A percentile compares a stretch with the other conserved stretches of the same genome.
Conservation (phyloP, 768 basidiomycete genomes). For the Daedaleopsis sinensis region DNA sequence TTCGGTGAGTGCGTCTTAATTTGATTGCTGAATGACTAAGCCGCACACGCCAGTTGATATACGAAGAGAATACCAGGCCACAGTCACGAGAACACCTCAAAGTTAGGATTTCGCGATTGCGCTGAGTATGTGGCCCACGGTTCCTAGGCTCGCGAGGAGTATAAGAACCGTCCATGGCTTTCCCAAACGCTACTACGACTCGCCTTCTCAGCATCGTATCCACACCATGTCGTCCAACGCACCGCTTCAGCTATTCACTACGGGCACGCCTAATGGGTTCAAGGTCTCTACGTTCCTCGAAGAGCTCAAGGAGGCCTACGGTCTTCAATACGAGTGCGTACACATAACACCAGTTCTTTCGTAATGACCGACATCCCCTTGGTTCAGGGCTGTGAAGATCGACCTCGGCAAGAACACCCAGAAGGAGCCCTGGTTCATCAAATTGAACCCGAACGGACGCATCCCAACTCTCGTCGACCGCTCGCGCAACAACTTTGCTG, state of each 20-base stretch:
- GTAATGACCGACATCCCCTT: not conserved
- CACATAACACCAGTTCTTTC: not conserved
- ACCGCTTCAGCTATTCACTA: slow-evolving; percentile 33
- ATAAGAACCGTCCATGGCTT: not conserved
- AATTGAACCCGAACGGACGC: slow-evolving; percentile 72
- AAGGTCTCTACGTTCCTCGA: slow-evolving; percentile 58
- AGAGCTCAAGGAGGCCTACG: slow-evolving; percentile 53
- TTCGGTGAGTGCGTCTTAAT: too few species aligned
- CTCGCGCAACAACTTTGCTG: slow-evolving; percentile 58
- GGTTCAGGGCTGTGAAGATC: slow-evolving; percentile 52
- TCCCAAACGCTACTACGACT: not conserved
- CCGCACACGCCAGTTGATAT: too few species aligned
- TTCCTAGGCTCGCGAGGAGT: not conserved
- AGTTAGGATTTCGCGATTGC: not conserved
- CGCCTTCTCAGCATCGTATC: not conserved
- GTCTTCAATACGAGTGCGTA: slow-evolving; percentile 53
- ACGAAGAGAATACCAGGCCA: too few species aligned
- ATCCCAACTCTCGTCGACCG: slow-evolving; percentile 72
- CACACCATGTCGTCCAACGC: slow-evolving; percentile 15
- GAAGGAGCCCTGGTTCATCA: slow-evolving; percentile 82
- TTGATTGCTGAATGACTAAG: not conserved
- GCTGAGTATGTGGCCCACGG: not conserved
- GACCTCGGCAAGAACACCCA: slow-evolving; percentile 66
- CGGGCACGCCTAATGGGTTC: slow-evolving; percentile 57
- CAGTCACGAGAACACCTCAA: not conserved